Evolutionary conservation across 495 filamentous ascomycete species (phyloP), one percentile per base, ranked within the genome.

Genomic region (Trichocladium uniseriatum): DNA sequence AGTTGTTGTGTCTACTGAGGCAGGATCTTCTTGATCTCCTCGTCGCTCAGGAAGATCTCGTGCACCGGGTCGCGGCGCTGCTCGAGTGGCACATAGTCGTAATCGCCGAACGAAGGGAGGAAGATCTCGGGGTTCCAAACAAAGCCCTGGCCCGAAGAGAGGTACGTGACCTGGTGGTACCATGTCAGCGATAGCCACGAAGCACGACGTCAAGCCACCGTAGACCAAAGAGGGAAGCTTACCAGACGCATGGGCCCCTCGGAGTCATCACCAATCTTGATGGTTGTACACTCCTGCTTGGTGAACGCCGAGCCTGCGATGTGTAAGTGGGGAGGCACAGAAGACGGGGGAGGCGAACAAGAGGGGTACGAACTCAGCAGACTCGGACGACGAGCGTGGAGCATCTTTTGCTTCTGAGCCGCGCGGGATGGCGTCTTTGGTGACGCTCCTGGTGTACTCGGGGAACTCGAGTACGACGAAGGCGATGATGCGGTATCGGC

Each of bases 41-140:
- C 81, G 51, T 86, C 82, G 54, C 69, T 82, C 31, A 86, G 66
- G 48, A 70, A 57, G 45, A 86, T 86, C 52, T 86, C 82, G 62
- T 81, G 69, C 15, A 86, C 78, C 0, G 81, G 81, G 28, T 86
- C 82, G 53, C 74, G 78, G 53, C 76, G 78, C 59, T 77, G 74
- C 59, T 84, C 81, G 57, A 86, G 72, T 10, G 73, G 74, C 35
- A 72, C 67, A 53, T 78, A 79, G 37, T 78, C 74, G 64, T 66
- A 70, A 54, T 79, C 74, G 51, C 78, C 65, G 40, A 76, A 78
- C 6, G 76, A 78, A 0, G 76, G 75, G 3, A 79, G 64, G 60
- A 79, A 79, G 56, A 78, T 72, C 54, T 79, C 76, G 62, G 81
- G 81, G 63, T 84, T 86, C 82, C 82, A 86, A 16, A 79, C 75